Base-by-base conservation (phyloP, 306 rosid genomes). In the Gillenia trifoliata region DNA sequence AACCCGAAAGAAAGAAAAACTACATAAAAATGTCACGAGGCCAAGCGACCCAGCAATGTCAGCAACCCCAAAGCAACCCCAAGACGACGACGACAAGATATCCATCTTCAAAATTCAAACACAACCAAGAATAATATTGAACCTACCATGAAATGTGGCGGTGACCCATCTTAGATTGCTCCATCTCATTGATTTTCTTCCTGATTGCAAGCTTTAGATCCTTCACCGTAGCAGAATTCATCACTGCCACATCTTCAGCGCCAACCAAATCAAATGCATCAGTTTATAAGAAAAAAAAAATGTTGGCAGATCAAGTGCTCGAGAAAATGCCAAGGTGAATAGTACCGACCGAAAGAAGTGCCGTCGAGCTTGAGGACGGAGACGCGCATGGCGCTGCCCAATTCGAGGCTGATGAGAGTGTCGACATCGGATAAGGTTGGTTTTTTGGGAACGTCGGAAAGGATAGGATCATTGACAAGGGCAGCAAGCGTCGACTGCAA, bases 81-180 rank as follows among this genome's bases (percentile, higher is more conserved):
- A n/a, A n/a, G n/a, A n/a, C n/a, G 20, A 15, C 7, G 52, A 45
- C 13, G 52, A 45, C 52, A 45, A 4, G 52, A 45, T 16, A 15
- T 4, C 7, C 52, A 45, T 15, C 13, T 45, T 45, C 52, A 15
- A 13, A 13, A 1, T 15, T 45, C 52, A 45, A 45, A 45, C 52
- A 45, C 20, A 45, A 45, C 13, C 7, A 45, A 45, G 52, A 45
- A 45, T 3, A 45, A 45, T 15, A 45, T 15, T 11, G 36, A 28
- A 28, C 4, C 11, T 67, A 91, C 97, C 98, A 93, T 62, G 97
- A 91, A 74, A 94, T 89, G 34, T 91, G 97, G 68, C 98, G 96
- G 80, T 91, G 97, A 41, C 97, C 96, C 98, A 93, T 88, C 78
- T 84, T 87, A 54, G 98, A 94, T 78, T 94, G 96, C 83, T 94